Evolutionary conservation across 2,329 filamentous ascomycete species (phyloP).

Genomic region (Penicillium polonicum): DNA sequence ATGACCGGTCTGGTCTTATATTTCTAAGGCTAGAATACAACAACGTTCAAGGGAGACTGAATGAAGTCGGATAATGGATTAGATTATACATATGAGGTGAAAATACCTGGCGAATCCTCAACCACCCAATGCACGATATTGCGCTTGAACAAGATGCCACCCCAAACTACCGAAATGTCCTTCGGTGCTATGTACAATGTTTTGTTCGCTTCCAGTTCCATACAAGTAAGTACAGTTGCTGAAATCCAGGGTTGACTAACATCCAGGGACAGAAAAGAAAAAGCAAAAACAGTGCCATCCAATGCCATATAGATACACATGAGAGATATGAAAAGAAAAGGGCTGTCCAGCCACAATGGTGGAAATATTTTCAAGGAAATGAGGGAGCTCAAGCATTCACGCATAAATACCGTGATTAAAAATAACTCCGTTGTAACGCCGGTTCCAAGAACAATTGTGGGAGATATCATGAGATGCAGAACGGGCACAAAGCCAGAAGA

Average conservation of each 20-base stretch:
- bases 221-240: slow-evolving; percentile 6
- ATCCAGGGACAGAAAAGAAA: not conserved
- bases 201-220: not conserved
- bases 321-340: not conserved
- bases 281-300: not conserved
- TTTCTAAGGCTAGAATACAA: not conserved
- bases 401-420: not conserved
- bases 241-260: not conserved
- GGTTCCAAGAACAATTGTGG: not conserved
- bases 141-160: not conserved
- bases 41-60: too few relatives aligned
- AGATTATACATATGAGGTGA: not conserved
- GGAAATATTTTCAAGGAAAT: not conserved
- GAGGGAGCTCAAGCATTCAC: not conserved
- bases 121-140: not conserved
- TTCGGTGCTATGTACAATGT: slow-evolving; percentile 5
- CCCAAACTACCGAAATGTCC: not conserved
- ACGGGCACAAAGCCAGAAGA: slow-evolving; percentile 3
- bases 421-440: slow-evolving; percentile 4
- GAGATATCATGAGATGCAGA: slow-evolving; percentile 9
- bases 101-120: not conserved
- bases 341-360: not conserved
- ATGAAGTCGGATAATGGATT: slow-evolving; percentile 2
- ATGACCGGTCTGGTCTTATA: too few relatives aligned
- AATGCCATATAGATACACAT: not conserved